Base-by-base conservation (phyloP, 176 grass and related monocot species). In the Themeda triandra region DNA sequence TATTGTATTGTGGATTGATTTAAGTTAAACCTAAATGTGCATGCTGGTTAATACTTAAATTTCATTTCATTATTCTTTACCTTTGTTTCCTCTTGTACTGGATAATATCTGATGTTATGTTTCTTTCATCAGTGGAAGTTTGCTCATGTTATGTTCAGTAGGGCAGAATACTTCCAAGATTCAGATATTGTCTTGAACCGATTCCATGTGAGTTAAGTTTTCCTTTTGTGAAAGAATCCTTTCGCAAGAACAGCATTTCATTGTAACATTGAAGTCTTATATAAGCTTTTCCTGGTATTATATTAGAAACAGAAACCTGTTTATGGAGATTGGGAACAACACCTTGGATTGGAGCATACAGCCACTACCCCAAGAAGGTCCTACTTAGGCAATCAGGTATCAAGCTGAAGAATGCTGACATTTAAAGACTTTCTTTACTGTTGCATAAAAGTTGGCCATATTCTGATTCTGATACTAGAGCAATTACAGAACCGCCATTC, bases 311-410 rank as follows among this genome's bases (percentile, higher is more conserved):
- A 89, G 58, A 90, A 82, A 86, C 74, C 77, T 78, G 25, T 95
- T 86, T 95, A 95, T 79, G 93, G 93, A 71, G 48, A 4, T 18
- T 95, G 93, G 93, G 93, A 95, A 49, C 80, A 92, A 29, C 90
- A 67, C 67, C 85, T 95, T 66, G 93, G 93, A 78, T 66, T 95
- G 71, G 90, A 92, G 86, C 93, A 95, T 66, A 79, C 88, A 21
- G 90, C 88, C 71, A 84, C 81, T 53, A 80, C 83, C 17, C 86
- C 88, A 9, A 95, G 84, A 79, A 88, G 86, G 62, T 60, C 89
- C 36, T 86, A 85, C 74, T 63, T 86, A 15, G 70, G 80, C 69
- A 92, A 69, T 88, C 93, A 92, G 93, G 93, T 95, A 90, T 75
- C 39, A 5, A 19, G 10, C 76, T 54, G 37, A 71, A 74, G 24